phyloP scores from a whole-genome alignment of 306 rosid species.

The Sicyos edulis region DNA sequence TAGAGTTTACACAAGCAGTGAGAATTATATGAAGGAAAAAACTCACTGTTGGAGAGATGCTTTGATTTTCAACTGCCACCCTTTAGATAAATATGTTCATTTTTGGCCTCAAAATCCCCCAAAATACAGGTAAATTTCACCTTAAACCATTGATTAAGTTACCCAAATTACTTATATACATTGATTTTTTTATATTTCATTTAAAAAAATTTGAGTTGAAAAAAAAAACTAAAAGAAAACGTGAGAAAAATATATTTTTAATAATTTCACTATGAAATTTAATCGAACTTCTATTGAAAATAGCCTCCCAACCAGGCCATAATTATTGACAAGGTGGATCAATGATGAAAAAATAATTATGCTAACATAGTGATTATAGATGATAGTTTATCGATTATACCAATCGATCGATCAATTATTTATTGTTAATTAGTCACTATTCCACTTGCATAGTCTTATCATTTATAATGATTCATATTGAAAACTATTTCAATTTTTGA shows the following conservation, averaged over 20 bases:
- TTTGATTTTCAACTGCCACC: constrained; percentile 48
- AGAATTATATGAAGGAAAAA: constrained; percentile 33
- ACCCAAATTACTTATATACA: too few relatives aligned
- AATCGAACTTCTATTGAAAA: neutral
- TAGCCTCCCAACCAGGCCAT: neutral
- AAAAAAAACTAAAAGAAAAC: too few relatives aligned
- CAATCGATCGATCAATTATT: neutral
- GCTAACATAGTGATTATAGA: neutral
- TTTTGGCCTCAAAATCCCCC: constrained; percentile 70
- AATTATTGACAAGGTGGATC: neutral
- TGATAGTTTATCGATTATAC: neutral
- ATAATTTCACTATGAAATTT: too few relatives aligned
- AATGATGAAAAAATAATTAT: neutral
- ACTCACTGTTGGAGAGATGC: constrained; percentile 70
- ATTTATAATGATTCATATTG: neutral
- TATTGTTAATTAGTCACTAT: neutral
- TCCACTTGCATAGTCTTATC: neutral
- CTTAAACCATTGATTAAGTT: too few relatives aligned
- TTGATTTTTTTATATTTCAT: too few relatives aligned
- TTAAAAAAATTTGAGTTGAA: too few relatives aligned
- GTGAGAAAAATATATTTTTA: too few relatives aligned
- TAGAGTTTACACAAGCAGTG: constrained; percentile 58
- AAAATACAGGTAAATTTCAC: constrained; percentile 26
- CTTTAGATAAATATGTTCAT: constrained; percentile 36
- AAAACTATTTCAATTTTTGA: neutral